Evolutionary conservation across 1,284 basidiomycete species (phyloP).

Genomic region (Boletus semigastroideus): DNA sequence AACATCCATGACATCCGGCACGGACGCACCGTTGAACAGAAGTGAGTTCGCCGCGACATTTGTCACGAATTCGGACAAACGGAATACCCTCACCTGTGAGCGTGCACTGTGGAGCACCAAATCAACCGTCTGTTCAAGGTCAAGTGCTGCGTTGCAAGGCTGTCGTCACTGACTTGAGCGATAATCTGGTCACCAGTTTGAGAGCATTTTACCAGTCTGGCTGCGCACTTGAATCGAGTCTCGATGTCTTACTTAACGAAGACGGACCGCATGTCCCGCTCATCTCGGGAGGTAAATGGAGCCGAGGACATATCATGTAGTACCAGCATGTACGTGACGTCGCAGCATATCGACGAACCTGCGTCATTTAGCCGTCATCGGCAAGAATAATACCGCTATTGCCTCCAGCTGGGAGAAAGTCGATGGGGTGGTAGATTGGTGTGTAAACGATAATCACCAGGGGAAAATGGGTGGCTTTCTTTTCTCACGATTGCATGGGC

Average conservation of each 20-base stretch:
- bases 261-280: background rate
- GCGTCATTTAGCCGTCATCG: slow-evolving; percentile 4
- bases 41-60: background rate
- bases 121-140: too few species aligned
- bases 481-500: background rate
- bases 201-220: background rate
- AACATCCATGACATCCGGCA: background rate
- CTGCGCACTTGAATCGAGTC: too few species aligned
- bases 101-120: too few species aligned
- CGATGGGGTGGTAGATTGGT: too few species aligned
- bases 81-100: too few species aligned
- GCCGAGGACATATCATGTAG: background rate
- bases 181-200: too few species aligned
- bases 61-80: background rate
- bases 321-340: background rate
- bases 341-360: background rate
- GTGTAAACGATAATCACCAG: too few species aligned
- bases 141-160: too few species aligned
- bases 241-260: background rate
- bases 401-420: background rate
- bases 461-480: background rate
- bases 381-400: background rate
- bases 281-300: background rate
- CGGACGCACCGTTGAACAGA: background rate
- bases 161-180: too few species aligned